Conservation (phyloP, 2,329 filamentous ascomycete genomes). For the Penicillium occitanis region DNA sequence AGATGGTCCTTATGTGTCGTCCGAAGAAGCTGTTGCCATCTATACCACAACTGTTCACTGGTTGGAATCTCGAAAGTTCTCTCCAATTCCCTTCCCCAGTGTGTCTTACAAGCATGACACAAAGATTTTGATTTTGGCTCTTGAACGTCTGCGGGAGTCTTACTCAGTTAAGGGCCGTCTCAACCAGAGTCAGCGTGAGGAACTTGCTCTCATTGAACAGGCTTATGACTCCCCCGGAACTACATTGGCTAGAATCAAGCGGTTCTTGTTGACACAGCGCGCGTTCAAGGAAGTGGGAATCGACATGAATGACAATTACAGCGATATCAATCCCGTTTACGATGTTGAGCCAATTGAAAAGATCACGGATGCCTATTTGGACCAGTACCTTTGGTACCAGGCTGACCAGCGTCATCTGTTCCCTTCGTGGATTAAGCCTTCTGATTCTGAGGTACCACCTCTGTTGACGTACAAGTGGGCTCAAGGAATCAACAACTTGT, state of each 20-base stretch:
- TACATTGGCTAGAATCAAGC: slow-evolving; percentile 92
- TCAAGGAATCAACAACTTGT: slow-evolving; percentile 97
- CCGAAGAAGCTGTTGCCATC: slow-evolving; percentile 96
- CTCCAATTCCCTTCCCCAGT: slow-evolving; percentile 96
- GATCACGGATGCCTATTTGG: slow-evolving; percentile 97
- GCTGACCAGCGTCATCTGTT: slow-evolving; percentile 96
- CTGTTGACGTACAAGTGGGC: slow-evolving; percentile 98
- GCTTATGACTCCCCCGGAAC: slow-evolving; percentile 98
- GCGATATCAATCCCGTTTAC: slow-evolving; percentile 97
- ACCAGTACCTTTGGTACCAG: slow-evolving; percentile 99
- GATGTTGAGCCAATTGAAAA: slow-evolving; percentile 99
- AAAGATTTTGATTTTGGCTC: slow-evolving; percentile 92
- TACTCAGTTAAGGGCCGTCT: slow-evolving; percentile 97
- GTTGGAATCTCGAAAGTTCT: slow-evolving; percentile 97
- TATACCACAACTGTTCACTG: slow-evolving; percentile 99
- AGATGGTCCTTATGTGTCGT: slow-evolving; percentile 96
- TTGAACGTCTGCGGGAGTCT: slow-evolving; percentile 88
- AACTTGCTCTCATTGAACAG: slow-evolving; percentile 94
- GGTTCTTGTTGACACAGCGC: slow-evolving; percentile 92
- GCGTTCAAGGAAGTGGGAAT: slow-evolving; percentile 99
- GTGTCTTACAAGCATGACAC: slow-evolving; percentile 99
- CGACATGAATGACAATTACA: slow-evolving; percentile 99
- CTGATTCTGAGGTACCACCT: slow-evolving; percentile 94
- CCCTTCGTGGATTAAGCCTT: slow-evolving; percentile 98
- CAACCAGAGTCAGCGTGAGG: slow-evolving; percentile 96